Evolutionary conservation across 192 early-diverging fungal genomes (phyloP), one percentile per base, ranked within the genome.

Genomic region (Podila clonocystis): DNA sequence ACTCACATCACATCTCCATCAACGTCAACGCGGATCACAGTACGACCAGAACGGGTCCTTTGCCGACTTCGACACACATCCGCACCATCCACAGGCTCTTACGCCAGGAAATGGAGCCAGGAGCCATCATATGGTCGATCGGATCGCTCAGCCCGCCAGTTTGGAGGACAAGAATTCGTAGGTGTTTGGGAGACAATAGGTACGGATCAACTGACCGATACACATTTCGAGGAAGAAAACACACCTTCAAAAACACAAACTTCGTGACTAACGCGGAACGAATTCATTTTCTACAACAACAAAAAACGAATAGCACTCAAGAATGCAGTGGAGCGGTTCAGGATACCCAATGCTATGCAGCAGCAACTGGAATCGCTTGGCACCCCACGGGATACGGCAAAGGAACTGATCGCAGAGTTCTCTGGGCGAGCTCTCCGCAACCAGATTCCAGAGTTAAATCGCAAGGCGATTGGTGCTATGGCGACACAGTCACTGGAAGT

Each of bases 141-240:
- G 3, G n/a, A 65, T 3, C 41, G 63, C 3, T 30, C 63, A 9
- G 26, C 49, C 9, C 41, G 63, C n/a, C 9, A 24, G 49, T 80
- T 80, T 31, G 77, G 77, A 19, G 77, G 77, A 58, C 2, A 69
- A 49, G 77, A 80, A 15, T 80, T 73, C 24, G 28, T 9, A 4
- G 59, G 33, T 13, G 11, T 17, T 13, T 80, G 77, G 77, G 77
- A 80, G 31, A 67, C 30, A 5, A 6, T 52, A 52, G 77, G 77
- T 73, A 79, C 15, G 41, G 9, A 61, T 9, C 29, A 61, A 61
- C 19, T 1, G 59, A 61, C 11, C 15, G 30, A 22, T 13, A 50
- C 1, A 50, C 8, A 55, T 55, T 24, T 15, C 15, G 41, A 45
- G 41, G 41, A 45, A 45, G 15, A 0, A 45, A 15, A 9, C 38